These are phyloP conservation scores for Rubus parviflorus DNA, from an alignment of 306 rosid species.

Conservation along the genomic window DNA sequence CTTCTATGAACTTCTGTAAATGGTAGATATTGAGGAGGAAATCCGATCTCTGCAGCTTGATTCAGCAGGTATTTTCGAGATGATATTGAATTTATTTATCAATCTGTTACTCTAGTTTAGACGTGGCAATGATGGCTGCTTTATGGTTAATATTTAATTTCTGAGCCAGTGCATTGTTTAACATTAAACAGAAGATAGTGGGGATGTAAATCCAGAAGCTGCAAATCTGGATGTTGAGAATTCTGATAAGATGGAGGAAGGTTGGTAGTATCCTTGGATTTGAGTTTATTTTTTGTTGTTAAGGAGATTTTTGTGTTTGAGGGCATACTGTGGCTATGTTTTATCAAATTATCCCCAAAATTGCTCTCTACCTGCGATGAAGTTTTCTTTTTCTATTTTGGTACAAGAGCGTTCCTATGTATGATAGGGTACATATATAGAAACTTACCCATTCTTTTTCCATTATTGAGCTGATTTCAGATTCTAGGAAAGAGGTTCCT, in stretches of 20 bases:
- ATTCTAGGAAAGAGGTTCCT: conserved; percentile 40
- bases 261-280: conserved; percentile 47
- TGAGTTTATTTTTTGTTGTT: not conserved
- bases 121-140: not conserved
- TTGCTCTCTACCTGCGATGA: not conserved
- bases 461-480: conserved; percentile 43
- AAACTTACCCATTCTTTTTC: not conserved
- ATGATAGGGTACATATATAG: not conserved
- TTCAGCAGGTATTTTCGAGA: conserved; percentile 56
- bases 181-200: conserved; percentile 63
- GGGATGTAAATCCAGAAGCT: conserved; percentile 55
- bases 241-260: conserved; percentile 66
- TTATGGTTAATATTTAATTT: conserved; percentile 26
- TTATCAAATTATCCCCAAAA: not conserved
- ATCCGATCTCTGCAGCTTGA: conserved; percentile 91
- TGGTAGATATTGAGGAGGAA: conserved; percentile 83
- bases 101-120: not conserved
- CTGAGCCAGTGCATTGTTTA: conserved; percentile 23
- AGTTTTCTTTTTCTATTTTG: not conserved
- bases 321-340: not conserved
- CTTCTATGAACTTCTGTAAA: conserved; percentile 32
- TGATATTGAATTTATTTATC: not conserved
- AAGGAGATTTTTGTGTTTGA: not conserved
- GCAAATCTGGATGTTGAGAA: conserved; percentile 54
- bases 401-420: not conserved